Conservation (phyloP, 495 filamentous ascomycete species). For the Hypomontagnella monticulosa region DNA sequence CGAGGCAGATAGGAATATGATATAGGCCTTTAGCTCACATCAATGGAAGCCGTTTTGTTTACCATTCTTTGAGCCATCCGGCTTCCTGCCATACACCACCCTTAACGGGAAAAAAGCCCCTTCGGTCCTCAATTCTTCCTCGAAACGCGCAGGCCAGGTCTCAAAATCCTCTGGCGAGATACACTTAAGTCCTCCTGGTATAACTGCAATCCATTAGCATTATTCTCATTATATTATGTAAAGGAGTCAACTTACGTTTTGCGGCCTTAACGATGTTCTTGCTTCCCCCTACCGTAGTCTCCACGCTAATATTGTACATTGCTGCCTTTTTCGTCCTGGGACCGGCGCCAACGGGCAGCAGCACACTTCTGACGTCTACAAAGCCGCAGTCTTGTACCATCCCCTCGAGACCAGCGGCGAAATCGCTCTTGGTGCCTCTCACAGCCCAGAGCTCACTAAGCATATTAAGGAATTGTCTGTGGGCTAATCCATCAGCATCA, state of each 20-base stretch:
- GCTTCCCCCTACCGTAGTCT: constrained; percentile 9
- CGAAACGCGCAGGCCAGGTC: constrained; percentile 11
- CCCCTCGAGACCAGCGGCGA: constrained; percentile 6
- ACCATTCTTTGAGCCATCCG: not conserved
- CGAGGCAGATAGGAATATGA: too few relatives aligned
- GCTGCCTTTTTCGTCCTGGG: not conserved
- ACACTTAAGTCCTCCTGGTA: constrained; percentile 17
- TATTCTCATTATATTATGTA: not conserved
- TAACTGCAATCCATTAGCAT: constrained; percentile 5
- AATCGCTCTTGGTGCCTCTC: constrained; percentile 9
- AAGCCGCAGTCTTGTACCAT: constrained; percentile 13
- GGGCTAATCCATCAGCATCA: not conserved
- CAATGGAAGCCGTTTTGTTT: too few relatives aligned
- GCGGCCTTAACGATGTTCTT: constrained; percentile 16
- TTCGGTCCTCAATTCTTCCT: constrained; percentile 20
- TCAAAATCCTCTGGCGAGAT: constrained; percentile 19
- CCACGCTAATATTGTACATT: not conserved
- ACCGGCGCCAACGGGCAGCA: constrained; percentile 12
- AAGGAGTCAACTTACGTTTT: constrained; percentile 8
- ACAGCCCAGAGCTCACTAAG: constrained; percentile 9
- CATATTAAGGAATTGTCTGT: constrained; percentile 9
- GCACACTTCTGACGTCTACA: constrained; percentile 15
- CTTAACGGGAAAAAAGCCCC: constrained; percentile 5
- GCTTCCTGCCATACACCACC: constrained; percentile 19
- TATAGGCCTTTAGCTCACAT: too few relatives aligned